A percentile compares a stretch with the other conserved stretches of the same genome.
These are phyloP conservation scores for Ceratocystis lukuohia DNA, from an alignment of 2,329 filamentous ascomycete genomes.

Conservation along the genomic window DNA sequence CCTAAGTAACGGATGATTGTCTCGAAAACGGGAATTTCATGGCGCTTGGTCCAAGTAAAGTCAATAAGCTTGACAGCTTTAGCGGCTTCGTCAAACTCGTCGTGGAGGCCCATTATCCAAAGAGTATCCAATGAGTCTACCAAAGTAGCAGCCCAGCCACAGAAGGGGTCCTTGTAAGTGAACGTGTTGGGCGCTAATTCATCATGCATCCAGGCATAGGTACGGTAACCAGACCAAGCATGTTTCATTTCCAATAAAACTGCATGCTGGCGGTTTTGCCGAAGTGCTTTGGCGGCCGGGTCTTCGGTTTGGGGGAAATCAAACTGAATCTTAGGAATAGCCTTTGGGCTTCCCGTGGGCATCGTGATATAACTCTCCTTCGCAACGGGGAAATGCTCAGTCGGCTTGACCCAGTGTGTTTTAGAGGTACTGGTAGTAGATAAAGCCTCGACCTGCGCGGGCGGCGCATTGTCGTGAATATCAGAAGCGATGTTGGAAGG, in stretches of 20 bases:
- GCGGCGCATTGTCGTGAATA: conserved; percentile 3
- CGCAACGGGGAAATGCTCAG: conserved; percentile 66
- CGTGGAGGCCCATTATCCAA: conserved; percentile 70
- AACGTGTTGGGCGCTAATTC: conserved; percentile 65
- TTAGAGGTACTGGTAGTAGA: conserved; percentile 2
- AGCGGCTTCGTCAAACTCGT: conserved; percentile 69
- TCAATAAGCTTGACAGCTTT: conserved; percentile 59
- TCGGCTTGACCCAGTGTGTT: conserved; percentile 59
- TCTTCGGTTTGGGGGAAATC: conserved; percentile 52
- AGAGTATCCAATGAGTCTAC: conserved; percentile 73
- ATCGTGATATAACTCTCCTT: conserved; percentile 57
- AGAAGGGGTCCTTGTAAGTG: conserved; percentile 64
- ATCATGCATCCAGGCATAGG: conserved; percentile 72
- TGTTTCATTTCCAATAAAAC: conserved; percentile 64
- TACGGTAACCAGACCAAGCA: conserved; percentile 71
- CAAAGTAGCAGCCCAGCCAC: conserved; percentile 78
- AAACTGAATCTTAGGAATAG: conserved; percentile 66
- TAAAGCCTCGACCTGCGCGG: background rate
- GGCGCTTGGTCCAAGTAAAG: conserved; percentile 56
- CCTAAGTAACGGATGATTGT: conserved; percentile 86
- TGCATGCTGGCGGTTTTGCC: conserved; percentile 47
- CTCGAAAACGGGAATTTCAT: conserved; percentile 79
- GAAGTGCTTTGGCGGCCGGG: conserved; percentile 43
- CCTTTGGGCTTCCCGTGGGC: conserved; percentile 55
- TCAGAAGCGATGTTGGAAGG: background rate